phyloP scores from a whole-genome alignment of 75 land plant species.

The Picea sitchensis region DNA sequence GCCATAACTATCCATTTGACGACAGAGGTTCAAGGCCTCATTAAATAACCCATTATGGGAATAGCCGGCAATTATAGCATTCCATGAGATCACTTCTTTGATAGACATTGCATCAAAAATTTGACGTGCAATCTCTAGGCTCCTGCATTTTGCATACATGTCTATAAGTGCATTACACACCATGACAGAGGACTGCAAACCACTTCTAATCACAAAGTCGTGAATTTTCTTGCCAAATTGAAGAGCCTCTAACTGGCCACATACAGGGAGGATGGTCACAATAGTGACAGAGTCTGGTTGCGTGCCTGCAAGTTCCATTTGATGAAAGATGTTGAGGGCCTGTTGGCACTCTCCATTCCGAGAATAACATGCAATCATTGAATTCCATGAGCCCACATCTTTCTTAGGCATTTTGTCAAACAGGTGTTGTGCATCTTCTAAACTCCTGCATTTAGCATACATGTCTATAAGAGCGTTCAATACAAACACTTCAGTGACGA shows the following conservation, averaged over 20 bases:
- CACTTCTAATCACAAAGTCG: no score
- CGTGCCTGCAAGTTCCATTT: constrained; percentile 18
- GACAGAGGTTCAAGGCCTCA: constrained; percentile 2
- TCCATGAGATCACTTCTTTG: constrained; percentile 14
- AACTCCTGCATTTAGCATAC: constrained; percentile 56
- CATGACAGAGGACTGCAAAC: no score
- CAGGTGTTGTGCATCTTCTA: constrained; percentile 22
- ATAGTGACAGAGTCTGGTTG: constrained; percentile 23
- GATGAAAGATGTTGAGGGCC: constrained; percentile 21
- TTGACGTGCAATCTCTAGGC: constrained; percentile 7
- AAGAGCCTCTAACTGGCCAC: constrained; percentile 4
- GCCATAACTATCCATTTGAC: constrained; percentile 10
- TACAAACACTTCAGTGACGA: constrained; percentile 22
- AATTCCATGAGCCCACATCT: constrained; percentile 54
- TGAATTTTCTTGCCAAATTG: no score
- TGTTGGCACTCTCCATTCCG: constrained; percentile 14
- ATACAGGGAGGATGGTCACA: constrained; percentile 24
- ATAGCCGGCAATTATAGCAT: constrained; percentile 14
- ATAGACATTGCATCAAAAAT: constrained; percentile 9
- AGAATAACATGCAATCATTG: constrained; percentile 36
- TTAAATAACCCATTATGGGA: background rate
- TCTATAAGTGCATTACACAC: no score
- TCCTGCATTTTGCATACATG: constrained; percentile 14
- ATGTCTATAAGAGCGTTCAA: constrained; percentile 53
- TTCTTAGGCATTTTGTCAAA: constrained; percentile 43